phyloP scores from a whole-genome alignment of 768 basidiomycete species.

The Hypholoma sublateritium region DNA sequence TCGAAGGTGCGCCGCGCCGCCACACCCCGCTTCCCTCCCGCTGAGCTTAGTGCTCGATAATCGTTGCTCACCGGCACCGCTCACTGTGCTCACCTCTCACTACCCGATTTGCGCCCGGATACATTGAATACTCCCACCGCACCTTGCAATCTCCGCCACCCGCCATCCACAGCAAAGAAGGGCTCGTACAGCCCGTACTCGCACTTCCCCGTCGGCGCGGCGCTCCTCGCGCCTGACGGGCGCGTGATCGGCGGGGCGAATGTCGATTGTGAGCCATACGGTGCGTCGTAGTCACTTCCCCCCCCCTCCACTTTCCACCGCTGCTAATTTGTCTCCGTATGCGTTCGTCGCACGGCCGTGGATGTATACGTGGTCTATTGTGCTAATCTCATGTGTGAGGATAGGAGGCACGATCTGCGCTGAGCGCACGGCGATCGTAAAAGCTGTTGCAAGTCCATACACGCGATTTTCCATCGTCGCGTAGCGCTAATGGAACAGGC shows the following conservation, averaged over 20 bases:
- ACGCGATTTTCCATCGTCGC: not conserved
- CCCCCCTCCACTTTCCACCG: no score
- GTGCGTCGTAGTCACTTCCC: slow-evolving; percentile 44
- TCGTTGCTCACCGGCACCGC: no score
- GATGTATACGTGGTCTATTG: no score
- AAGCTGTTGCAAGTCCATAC: slow-evolving; percentile 71
- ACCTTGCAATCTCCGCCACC: no score
- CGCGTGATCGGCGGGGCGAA: slow-evolving; percentile 83
- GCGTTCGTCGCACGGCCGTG: no score
- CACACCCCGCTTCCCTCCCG: no score
- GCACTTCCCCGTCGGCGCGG: slow-evolving; percentile 91
- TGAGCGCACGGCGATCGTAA: slow-evolving; percentile 91
- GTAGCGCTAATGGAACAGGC: not conserved
- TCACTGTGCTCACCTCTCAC: no score
- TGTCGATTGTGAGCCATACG: slow-evolving; percentile 92
- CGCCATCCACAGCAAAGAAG: slow-evolving; percentile 64
- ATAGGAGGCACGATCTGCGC: slow-evolving; percentile 91
- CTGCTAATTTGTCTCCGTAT: no score
- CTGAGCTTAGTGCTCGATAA: no score
- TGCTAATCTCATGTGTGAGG: not conserved
- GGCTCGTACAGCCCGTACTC: slow-evolving; percentile 84
- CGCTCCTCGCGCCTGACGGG: slow-evolving; percentile 72
- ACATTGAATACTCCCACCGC: no score
- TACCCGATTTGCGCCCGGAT: no score
- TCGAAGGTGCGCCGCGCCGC: slow-evolving; percentile 45